Percentiles rank a stretch among this genome's conserved stretches.
Evolutionary conservation across 1,284 basidiomycete species (phyloP).

Genomic region (Ganoderma sp.): DNA sequence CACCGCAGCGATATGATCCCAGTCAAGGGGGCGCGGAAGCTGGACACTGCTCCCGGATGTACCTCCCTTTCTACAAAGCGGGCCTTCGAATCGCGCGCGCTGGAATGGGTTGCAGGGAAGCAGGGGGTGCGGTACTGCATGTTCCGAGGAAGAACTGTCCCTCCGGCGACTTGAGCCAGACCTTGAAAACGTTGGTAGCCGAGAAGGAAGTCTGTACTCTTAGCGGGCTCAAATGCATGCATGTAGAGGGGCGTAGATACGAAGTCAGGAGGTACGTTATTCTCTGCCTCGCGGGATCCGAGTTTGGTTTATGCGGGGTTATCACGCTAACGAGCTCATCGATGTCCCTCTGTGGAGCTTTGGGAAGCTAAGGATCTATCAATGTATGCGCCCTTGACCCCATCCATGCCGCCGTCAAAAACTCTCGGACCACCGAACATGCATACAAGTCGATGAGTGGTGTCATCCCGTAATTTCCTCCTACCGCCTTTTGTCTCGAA

Average conservation of each 20-base stretch:
- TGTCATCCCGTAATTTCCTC: background rate
- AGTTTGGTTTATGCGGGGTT: background rate
- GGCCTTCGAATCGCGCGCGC: conserved; percentile 62
- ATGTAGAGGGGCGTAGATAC: conserved; percentile 83
- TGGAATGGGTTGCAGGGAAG: conserved; percentile 64
- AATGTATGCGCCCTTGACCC: conserved; percentile 74
- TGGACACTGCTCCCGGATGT: conserved; percentile 55
- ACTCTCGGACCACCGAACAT: conserved; percentile 46
- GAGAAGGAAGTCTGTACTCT: conserved; percentile 77
- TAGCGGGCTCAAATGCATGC: conserved; percentile 81
- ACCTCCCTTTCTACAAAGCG: conserved; percentile 59
- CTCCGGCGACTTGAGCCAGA: conserved; percentile 71
- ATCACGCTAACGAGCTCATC: conserved; percentile 47
- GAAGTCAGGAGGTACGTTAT: conserved; percentile 46
- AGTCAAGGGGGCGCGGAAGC: conserved; percentile 47
- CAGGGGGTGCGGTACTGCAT: conserved; percentile 59
- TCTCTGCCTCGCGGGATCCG: background rate
- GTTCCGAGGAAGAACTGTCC: conserved; percentile 54
- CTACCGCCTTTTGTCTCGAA: background rate
- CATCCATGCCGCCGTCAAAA: conserved; percentile 53
- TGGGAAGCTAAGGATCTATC: conserved; percentile 74
- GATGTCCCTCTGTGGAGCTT: conserved; percentile 72
- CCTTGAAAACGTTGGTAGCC: conserved; percentile 74
- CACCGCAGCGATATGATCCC: conserved; percentile 57
- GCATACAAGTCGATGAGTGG: conserved; percentile 46